Evolutionary conservation across 2,329 filamentous ascomycete species (phyloP), one percentile per base, ranked within the genome.

Genomic region (Sporothrix protearum): DNA sequence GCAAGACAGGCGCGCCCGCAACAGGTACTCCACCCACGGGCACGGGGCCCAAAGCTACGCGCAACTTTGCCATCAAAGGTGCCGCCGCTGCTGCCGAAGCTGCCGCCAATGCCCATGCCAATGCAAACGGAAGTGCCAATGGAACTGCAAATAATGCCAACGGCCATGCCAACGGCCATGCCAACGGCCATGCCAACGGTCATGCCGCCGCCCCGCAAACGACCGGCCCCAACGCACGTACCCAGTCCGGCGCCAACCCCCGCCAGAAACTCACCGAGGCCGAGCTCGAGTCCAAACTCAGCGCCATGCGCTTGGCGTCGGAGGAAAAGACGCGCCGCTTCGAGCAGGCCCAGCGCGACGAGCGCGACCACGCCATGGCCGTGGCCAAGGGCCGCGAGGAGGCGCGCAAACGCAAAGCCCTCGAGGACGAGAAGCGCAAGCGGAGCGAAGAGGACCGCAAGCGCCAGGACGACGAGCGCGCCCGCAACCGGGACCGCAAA

Each of bases 291-390:
- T 84, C 81, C 73, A 88, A 88, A 77, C 87, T 90, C 84, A 85
- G 86, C 75, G 81, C 86, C 77, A 89, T 88, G 85, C 87, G 87
- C 71, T 82, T 89, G 9, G 77, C 87, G 0, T 82, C 84, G 0
- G 86, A 85, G 0, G 87, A 89, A 77, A 87, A 87, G 79, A 83
- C 85, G 75, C 84, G 86, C 75, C 86, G 86, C 73, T 88, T 87
- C 75, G 85, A 89, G 76, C 84, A 86, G 77, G 86, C 85, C 0
- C 85, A 88, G 77, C 82, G 83, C 73, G 87, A 89, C 76, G 82
- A 87, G 79, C 83, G 82, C 71, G 84, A 85, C 71, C 86, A 88
- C 76, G 86, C 84, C 2, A 80, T 82, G 6, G 85, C 86, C 0
- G 84, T 86, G 72, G 85, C 86, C 47, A 83, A 84, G 49, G 85